Evolutionary conservation across 345 rosid species (phyloP).

Genomic region (Melaleuca alternifolia): DNA sequence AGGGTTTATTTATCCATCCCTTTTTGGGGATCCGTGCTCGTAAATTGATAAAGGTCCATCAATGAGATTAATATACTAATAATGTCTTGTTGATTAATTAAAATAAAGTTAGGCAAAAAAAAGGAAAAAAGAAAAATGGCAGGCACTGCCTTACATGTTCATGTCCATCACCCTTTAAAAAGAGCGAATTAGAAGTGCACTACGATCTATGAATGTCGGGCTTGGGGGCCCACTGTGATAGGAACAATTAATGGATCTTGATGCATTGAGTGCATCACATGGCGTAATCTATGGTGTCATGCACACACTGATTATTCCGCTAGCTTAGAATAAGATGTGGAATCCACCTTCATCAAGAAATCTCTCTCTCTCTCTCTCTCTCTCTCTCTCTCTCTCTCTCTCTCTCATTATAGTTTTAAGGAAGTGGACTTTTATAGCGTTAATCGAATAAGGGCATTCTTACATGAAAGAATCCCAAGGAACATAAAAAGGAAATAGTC

Average conservation of each 20-base stretch:
- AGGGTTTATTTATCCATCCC: constrained; percentile 11
- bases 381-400: neutral
- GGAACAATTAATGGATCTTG: neutral
- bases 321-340: neutral
- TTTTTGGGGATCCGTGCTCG: constrained; percentile 1
- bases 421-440: neutral
- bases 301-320: neutral
- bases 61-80: neutral
- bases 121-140: neutral
- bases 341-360: neutral
- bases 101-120: neutral
- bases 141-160: constrained; percentile 1
- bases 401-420: neutral
- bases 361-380: neutral
- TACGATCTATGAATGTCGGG: neutral
- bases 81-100: neutral
- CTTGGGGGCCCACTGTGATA: neutral
- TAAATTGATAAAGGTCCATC: neutral
- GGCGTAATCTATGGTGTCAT: neutral
- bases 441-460: neutral
- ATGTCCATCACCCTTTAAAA: neutral
- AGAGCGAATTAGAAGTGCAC: neutral
- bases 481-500: neutral
- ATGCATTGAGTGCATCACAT: neutral
- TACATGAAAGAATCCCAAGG: neutral